phyloP scores from a whole-genome alignment of 352 stramenopile genomes.

The Phytophthora fragariae region DNA sequence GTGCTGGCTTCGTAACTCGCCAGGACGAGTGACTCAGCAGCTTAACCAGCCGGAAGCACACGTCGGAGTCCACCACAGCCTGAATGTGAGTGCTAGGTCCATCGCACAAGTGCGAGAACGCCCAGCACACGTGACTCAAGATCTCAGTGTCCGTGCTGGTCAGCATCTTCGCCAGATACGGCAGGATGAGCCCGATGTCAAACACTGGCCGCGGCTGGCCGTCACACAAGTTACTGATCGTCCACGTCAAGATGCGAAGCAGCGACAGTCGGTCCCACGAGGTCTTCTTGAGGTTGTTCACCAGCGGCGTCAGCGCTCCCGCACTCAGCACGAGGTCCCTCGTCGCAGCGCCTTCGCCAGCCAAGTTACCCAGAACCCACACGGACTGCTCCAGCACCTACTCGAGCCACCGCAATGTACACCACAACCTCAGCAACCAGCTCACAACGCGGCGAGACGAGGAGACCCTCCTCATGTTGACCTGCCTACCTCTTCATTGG shows the following conservation, averaged over 20 bases:
- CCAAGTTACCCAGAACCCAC: slow-evolving; percentile 94
- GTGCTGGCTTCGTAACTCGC: slow-evolving; percentile 96
- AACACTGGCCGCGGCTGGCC: slow-evolving; percentile 90
- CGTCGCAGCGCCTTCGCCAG: slow-evolving; percentile 89
- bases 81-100: slow-evolving; percentile 97
- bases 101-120: slow-evolving; percentile 97
- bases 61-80: slow-evolving; percentile 92
- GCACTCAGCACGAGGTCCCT: slow-evolving; percentile 90
- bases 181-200: slow-evolving; percentile 90
- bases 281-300: slow-evolving; percentile 91
- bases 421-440: slow-evolving; percentile 39
- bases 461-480: slow-evolving; percentile 26
- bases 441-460: slow-evolving; percentile 34
- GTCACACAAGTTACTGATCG: slow-evolving; percentile 94
- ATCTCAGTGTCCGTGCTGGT: slow-evolving; percentile 96
- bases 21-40: slow-evolving; percentile 94
- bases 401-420: slow-evolving; percentile 35
- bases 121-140: slow-evolving; percentile 95
- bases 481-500: slow-evolving; percentile 87
- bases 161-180: slow-evolving; percentile 92
- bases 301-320: slow-evolving; percentile 83
- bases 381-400: slow-evolving; percentile 94
- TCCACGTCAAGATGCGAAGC: slow-evolving; percentile 93
- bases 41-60: slow-evolving; percentile 94
- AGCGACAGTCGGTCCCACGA: slow-evolving; percentile 85